Percentiles rank a stretch among this genome's conserved stretches.
Evolutionary conservation across 2,329 filamentous ascomycete genomes (phyloP).

Genomic region (Sarocladium kiliense): DNA sequence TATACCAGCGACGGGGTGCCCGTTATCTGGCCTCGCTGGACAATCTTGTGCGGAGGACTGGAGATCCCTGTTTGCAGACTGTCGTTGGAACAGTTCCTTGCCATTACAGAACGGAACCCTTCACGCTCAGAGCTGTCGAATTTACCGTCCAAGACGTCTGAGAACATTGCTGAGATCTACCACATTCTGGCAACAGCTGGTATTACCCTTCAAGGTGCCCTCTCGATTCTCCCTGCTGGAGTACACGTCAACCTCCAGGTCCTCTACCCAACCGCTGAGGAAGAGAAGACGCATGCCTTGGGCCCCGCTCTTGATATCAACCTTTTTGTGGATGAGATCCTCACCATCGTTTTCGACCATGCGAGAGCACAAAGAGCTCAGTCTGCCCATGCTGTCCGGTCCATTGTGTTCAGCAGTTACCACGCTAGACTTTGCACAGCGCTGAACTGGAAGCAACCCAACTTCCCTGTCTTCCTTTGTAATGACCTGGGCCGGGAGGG

Average conservation of each 20-base stretch:
- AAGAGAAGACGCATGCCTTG: conserved; percentile 66
- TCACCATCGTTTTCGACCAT: conserved; percentile 87
- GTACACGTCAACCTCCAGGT: conserved; percentile 92
- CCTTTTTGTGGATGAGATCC: conserved; percentile 73
- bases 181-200: conserved; percentile 69
- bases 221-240: conserved; percentile 67
- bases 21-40: conserved; percentile 83
- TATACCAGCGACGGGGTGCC: conserved; percentile 83
- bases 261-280: conserved; percentile 72
- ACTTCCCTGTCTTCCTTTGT: conserved; percentile 92
- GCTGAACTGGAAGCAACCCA: conserved; percentile 98
- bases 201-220: conserved; percentile 71
- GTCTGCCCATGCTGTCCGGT: conserved; percentile 68
- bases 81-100: conserved; percentile 66
- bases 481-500: conserved; percentile 76
- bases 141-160: conserved; percentile 41
- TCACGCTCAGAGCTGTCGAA: conserved; percentile 37
- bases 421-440: conserved; percentile 87
- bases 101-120: conserved; percentile 39
- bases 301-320: conserved; percentile 81
- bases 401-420: conserved; percentile 91
- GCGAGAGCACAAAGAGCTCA: conserved; percentile 62
- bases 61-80: conserved; percentile 79
- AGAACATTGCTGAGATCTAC: conserved; percentile 62
- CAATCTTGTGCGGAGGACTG: conserved; percentile 67